Evolutionary conservation across 2,329 filamentous ascomycete species (phyloP), one percentile per base, ranked within the genome.

Genomic region (Leptodontidium sp.): DNA sequence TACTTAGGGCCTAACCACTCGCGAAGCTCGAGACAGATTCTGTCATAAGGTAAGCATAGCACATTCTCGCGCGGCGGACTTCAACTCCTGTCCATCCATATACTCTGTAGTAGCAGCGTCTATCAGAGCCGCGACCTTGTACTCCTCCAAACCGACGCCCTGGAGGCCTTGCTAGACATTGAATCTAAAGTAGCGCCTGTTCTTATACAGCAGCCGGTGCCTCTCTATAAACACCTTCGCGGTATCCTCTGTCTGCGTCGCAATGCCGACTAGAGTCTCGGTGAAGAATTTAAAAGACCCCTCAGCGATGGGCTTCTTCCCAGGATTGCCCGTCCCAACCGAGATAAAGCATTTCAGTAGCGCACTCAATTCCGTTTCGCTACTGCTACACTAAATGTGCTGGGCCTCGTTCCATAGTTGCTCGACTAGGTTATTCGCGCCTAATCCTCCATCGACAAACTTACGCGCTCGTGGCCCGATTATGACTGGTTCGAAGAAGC

Each of bases 401-500:
- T 65, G 57, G 17, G 67, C 64, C 38, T 69, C 61, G 45, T 71
- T 69, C 61, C 40, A 67, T 15, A 70, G 3, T 24, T 68, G 59
- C 12, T 64, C 43, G 24, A 65, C 65, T 35, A 66, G 68, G 61
- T 70, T 72, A 38, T 70, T 72, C 40, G 65, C 38, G n/a, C 59
- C 64, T 17, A 70, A 55, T 1, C 58, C 68, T 26, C 63, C 68
- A 35, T 72, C 68, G 2, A 72, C 68, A 65, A 70, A 72, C 47
- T 63, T 61, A 15, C 55, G 57, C 26, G 26, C 43, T 4, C 47
- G 35, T 59, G 35, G 64, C 29, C 62, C 55, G 66, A 72, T 66
- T 57, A 53, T 68, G 26, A 68, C 53, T 63, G 68, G 65, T 21
- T 70, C 68, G 32, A 72, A 70, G 65, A 66, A 70, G 62, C 43